Evolutionary conservation across 2,329 filamentous ascomycete genomes (phyloP).

Genomic region (Coniella vitis): DNA sequence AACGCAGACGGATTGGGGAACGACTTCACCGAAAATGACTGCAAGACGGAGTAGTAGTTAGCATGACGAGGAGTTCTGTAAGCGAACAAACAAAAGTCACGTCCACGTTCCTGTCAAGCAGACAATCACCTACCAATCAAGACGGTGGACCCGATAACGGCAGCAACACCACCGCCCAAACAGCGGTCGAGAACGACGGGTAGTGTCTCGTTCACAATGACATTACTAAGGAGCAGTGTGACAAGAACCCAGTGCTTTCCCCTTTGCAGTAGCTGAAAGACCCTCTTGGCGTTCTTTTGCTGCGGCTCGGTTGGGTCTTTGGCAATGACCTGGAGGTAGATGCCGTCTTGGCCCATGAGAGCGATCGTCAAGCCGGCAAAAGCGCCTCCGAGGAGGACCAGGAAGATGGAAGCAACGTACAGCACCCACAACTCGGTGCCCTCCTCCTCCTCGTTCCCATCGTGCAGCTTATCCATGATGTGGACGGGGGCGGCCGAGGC

Average conservation of each 20-base stretch:
- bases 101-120: too few species aligned
- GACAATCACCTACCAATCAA: constrained; percentile 66
- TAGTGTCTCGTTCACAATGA: constrained; percentile 94
- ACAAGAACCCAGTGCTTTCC: constrained; percentile 99
- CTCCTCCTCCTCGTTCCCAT: constrained; percentile 43
- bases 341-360: constrained; percentile 74
- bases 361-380: constrained; percentile 93
- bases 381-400: constrained; percentile 83
- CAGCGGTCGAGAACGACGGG: constrained; percentile 93
- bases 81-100: too few species aligned
- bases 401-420: constrained; percentile 65
- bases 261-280: constrained; percentile 70
- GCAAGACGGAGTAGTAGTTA: constrained; percentile 10
- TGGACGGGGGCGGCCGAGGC: constrained; percentile 41
- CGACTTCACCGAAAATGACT: constrained; percentile 98
- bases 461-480: constrained; percentile 27
- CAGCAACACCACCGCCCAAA: constrained; percentile 88
- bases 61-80: not conserved
- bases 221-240: constrained; percentile 87
- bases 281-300: constrained; percentile 74
- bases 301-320: constrained; percentile 80
- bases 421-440: constrained; percentile 74
- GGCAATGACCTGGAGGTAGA: constrained; percentile 92
- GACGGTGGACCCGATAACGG: constrained; percentile 86
- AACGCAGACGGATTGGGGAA: constrained; percentile 93